Conservation (phyloP, 176 grass and related monocot genomes). For the Dendrocalamus sinicus region DNA sequence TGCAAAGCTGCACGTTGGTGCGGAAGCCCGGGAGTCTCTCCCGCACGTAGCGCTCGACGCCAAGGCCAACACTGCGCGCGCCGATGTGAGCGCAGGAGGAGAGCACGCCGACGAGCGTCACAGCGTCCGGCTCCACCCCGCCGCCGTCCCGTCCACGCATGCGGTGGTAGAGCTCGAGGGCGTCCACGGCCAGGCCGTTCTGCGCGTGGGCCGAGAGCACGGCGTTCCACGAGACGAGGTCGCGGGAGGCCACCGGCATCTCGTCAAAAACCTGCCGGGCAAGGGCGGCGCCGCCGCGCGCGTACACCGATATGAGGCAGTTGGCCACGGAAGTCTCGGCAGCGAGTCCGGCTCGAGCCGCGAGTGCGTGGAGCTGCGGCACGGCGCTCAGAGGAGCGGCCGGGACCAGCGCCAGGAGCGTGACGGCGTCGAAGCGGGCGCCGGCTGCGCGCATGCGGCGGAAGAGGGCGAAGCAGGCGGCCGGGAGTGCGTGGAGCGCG, state of each 20-base stretch:
- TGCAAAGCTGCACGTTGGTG: conserved; percentile 61
- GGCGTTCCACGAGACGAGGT: conserved; percentile 74
- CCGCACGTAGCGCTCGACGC: conserved; percentile 44
- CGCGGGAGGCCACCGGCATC: conserved; percentile 37
- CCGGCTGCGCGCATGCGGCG: conserved; percentile 46
- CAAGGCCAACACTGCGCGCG: conserved; percentile 45
- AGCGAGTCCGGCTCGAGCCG: conserved; percentile 20
- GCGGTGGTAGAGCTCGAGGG: conserved; percentile 55
- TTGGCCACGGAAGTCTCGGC: conserved; percentile 49
- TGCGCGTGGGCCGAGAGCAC: conserved; percentile 65
- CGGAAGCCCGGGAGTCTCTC: conserved; percentile 32
- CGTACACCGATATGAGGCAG: conserved; percentile 56
- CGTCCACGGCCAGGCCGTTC: conserved; percentile 57
- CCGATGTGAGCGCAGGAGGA: conserved; percentile 66
- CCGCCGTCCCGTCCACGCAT: conserved; percentile 45
- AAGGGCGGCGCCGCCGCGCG: conserved; percentile 39
- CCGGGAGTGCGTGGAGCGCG: conserved; percentile 43
- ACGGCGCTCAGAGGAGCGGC: conserved; percentile 36
- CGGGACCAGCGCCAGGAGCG: conserved; percentile 60
- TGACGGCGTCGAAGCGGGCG: conserved; percentile 58
- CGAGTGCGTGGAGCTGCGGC: conserved; percentile 59
- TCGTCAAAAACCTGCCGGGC: conserved; percentile 57
- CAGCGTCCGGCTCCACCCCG: conserved; percentile 55
- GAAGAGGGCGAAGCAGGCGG: conserved; percentile 53
- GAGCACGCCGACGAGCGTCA: conserved; percentile 65